Base-by-base conservation (phyloP, 179 eudicot species). In the Monotropa hypopitys region DNA sequence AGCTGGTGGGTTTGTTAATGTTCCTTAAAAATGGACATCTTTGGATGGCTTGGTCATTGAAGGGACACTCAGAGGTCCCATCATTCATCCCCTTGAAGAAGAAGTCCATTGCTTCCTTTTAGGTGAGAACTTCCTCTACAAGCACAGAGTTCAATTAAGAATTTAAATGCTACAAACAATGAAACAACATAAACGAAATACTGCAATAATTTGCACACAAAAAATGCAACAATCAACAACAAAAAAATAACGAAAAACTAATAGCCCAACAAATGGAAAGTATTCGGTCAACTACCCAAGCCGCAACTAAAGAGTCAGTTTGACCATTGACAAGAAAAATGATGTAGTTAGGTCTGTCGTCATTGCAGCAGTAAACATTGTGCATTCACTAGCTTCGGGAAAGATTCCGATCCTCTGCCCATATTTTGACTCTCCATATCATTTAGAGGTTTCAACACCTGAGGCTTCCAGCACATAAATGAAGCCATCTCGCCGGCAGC, bases 11-110 rank as follows among this genome's bases (percentile, higher is more conserved):
- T 83, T 85, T 86, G 84, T 92, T 88, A 74, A 94, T 92, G 80
- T 94, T 94, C 83, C 89, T 88, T 86, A 94, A 79, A 83, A 94
- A 94, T 42, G 97, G 98, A 68, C 98, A 94, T 80, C 84, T 90
- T 30, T 67, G 57, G 78, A 90, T 80, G 72, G 86, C 91, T 54
- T 83, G 86, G 57, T 86, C 82, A 56, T n/a, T n/a, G 84, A 88
- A 61, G 85, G 81, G 90, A 86, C 74, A 88, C 76, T 85, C 91
- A 23, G 82, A n/a, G n/a, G n/a, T n/a, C n/a, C n/a, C n/a, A n/a
- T n/a, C n/a, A n/a, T n/a, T 72, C 72, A 74, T 54, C 45, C 83
- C 86, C 78, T 86, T 81, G 75, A 86, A 84, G 85, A 90, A 84
- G 73, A 81, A 85, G 45, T 89, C 90, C 96, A 94, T 92, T 76